Evolutionary conservation across 1,284 basidiomycete genomes (phyloP).

Genomic region (Cystobasidium pallidum): DNA sequence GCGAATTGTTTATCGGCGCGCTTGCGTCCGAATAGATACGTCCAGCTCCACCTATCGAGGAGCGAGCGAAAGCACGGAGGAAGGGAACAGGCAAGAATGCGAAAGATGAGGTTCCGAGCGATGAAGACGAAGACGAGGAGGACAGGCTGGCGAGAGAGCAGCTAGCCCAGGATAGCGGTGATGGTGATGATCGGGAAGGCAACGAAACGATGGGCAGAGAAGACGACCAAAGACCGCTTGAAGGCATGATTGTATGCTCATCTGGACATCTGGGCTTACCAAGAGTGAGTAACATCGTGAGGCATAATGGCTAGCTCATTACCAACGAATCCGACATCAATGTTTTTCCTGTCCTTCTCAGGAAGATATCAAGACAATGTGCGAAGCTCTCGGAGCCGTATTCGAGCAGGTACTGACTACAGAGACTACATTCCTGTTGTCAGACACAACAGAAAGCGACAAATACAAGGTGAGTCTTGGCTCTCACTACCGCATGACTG

Average conservation of each 20-base stretch:
- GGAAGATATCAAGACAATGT: slow-evolving; percentile 21
- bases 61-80: slow-evolving; percentile 27
- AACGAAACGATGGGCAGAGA: not conserved
- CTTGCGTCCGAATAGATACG: slow-evolving; percentile 25
- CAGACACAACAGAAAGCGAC: slow-evolving; percentile 31
- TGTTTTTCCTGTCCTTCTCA: not conserved
- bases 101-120: not conserved
- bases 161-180: slow-evolving; percentile 6
- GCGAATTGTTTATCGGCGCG: slow-evolving; percentile 9
- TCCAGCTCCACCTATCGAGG: slow-evolving; percentile 18
- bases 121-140: slow-evolving; percentile 30
- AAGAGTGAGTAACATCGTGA: slow-evolving; percentile 1
- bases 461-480: slow-evolving; percentile 33
- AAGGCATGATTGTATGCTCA: slow-evolving; percentile 19
- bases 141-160: slow-evolving; percentile 15
- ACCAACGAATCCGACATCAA: not conserved
- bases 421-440: slow-evolving; percentile 36
- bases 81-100: slow-evolving; percentile 26
- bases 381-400: slow-evolving; percentile 16
- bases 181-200: slow-evolving; percentile 10
- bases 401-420: slow-evolving; percentile 30
- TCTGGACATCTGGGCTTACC: slow-evolving; percentile 15
- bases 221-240: slow-evolving; percentile 24
- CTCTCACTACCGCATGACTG: not conserved
- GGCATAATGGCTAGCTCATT: not conserved